A percentile compares a stretch with the other conserved stretches of the same genome.
phyloP scores from a whole-genome alignment of 306 rosid species.

The Abrus pulchellus region DNA sequence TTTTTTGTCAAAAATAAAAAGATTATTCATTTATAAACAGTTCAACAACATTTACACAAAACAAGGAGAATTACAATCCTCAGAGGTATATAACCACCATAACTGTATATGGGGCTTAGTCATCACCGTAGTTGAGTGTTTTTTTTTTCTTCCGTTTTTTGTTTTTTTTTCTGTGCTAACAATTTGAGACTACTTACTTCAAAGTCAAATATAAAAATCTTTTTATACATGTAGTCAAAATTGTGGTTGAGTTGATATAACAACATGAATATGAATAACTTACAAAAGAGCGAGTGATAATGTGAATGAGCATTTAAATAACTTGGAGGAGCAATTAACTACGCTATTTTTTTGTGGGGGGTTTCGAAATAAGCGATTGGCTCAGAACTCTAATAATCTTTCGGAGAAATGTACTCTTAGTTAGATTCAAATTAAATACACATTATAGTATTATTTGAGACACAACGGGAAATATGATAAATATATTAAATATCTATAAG shows the following conservation, averaged over 20 bases:
- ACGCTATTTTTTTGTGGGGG: not conserved
- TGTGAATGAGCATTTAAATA: not conserved
- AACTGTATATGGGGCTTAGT: not conserved
- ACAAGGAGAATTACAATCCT: too few relatives aligned
- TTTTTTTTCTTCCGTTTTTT: too few relatives aligned
- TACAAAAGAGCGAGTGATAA: not conserved
- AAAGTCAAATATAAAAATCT: too few relatives aligned
- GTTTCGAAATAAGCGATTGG: not conserved
- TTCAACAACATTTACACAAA: too few relatives aligned
- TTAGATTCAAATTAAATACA: not conserved
- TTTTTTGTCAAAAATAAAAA: too few relatives aligned
- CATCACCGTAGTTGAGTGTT: not conserved
- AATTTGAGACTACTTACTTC: too few relatives aligned
- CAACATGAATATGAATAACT: not conserved
- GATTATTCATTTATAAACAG: too few relatives aligned
- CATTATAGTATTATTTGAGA: not conserved
- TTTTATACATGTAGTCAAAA: too few relatives aligned
- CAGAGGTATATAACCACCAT: too few relatives aligned
- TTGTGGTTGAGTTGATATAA: not conserved
- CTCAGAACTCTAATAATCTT: not conserved
- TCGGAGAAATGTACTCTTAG: not conserved
- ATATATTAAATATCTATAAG: not conserved
- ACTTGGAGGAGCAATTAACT: not conserved
- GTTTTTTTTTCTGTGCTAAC: too few relatives aligned
- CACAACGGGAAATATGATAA: not conserved